phyloP scores from a whole-genome alignment of 805 yeast species.

The Zygoascus tannicola region DNA sequence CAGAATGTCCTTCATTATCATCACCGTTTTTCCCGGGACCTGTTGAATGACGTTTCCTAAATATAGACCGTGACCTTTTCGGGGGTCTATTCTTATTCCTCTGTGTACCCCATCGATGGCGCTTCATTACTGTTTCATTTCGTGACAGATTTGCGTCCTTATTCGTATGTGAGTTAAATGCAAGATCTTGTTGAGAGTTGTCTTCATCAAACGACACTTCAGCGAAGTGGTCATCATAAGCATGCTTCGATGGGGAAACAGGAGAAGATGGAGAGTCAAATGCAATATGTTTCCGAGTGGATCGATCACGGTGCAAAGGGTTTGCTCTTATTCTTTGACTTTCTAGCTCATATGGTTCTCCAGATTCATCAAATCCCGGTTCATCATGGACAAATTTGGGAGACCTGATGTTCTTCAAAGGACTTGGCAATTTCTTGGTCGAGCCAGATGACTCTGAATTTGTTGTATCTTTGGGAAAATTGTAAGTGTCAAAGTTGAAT shows the following conservation, averaged over 20 bases:
- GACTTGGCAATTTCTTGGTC: background rate
- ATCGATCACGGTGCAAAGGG: background rate
- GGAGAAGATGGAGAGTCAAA: background rate
- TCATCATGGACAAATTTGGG: background rate
- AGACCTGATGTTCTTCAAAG: background rate
- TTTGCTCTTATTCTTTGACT: background rate
- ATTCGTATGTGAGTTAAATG: background rate
- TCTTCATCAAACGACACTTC: conserved; percentile 4
- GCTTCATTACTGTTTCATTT: conserved; percentile 49
- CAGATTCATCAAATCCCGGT: background rate
- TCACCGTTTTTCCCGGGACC: background rate
- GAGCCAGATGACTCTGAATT: no score
- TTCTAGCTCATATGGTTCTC: background rate
- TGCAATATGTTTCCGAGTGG: background rate
- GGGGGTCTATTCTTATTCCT: conserved; percentile 55
- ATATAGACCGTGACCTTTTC: conserved; percentile 21
- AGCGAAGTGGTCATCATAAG: background rate
- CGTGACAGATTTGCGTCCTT: conserved; percentile 21
- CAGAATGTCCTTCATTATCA: conserved; percentile 1
- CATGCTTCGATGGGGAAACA: background rate
- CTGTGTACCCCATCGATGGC: conserved; percentile 89
- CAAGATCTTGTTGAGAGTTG: background rate
- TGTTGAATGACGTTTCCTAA: conserved; percentile 7
- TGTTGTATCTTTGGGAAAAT: background rate
- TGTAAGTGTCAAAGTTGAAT: conserved; percentile 10